phyloP scores from a whole-genome alignment of 768 basidiomycete species.

The Mrakia hoshinonis region DNA sequence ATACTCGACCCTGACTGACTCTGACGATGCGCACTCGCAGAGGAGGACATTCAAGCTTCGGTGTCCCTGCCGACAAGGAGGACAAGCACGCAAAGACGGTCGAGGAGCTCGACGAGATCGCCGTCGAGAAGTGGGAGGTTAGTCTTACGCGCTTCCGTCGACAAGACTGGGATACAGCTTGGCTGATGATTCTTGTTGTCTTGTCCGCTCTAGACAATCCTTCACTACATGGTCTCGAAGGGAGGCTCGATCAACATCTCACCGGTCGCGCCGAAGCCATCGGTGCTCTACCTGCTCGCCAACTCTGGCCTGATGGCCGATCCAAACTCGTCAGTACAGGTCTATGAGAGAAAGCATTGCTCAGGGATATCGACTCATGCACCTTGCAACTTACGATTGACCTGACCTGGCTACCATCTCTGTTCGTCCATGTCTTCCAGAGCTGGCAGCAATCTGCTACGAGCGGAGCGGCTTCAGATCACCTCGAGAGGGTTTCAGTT shows the following conservation, averaged over 20 bases:
- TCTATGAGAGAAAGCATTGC: too few relatives aligned
- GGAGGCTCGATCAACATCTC: slow-evolving; percentile 56
- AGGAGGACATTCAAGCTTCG: slow-evolving; percentile 48
- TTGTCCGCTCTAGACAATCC: slow-evolving; percentile 58
- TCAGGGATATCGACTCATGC: too few relatives aligned
- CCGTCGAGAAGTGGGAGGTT: slow-evolving; percentile 86
- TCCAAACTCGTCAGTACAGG: slow-evolving; percentile 47
- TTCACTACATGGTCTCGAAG: slow-evolving; percentile 91
- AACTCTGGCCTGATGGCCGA: slow-evolving; percentile 77
- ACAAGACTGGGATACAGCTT: not conserved
- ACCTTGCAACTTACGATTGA: slow-evolving; percentile 40
- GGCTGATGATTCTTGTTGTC: too few relatives aligned
- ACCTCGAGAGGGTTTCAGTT: slow-evolving; percentile 95
- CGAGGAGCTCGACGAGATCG: slow-evolving; percentile 66
- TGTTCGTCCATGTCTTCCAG: slow-evolving; percentile 20
- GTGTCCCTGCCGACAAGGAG: slow-evolving; percentile 61
- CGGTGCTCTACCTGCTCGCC: slow-evolving; percentile 69
- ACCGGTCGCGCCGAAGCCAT: slow-evolving; percentile 63
- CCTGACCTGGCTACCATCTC: slow-evolving; percentile 16
- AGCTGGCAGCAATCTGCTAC: slow-evolving; percentile 20
- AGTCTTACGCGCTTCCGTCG: slow-evolving; percentile 27
- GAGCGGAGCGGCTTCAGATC: slow-evolving; percentile 47
- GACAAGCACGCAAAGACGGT: slow-evolving; percentile 38
- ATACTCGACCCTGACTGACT: too few relatives aligned
- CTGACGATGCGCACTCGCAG: too few relatives aligned